Evolutionary conservation across 2,329 filamentous ascomycete genomes (phyloP), one percentile per base, ranked within the genome.

Genomic region (Sclerotiophoma versabilis): DNA sequence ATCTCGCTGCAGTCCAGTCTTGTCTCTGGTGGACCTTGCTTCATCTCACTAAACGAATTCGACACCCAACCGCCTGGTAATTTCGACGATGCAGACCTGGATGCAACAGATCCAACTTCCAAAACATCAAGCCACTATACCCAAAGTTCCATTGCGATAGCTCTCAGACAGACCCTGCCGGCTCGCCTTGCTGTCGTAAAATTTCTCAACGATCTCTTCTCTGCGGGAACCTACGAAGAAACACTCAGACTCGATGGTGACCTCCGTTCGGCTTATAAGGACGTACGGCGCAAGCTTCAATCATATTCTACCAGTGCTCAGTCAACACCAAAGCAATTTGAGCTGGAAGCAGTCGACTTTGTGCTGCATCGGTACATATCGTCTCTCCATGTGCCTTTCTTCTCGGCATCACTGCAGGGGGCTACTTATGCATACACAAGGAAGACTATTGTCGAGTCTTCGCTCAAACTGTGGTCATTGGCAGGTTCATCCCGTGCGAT

Each of bases 21-120:
- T 23, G 63, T 64, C 3, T 69, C 70, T 3, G 75, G 76, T 1
- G 71, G 65, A 4, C 67, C 76, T 5, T 72, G 74, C 1, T 59
- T 77, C 3, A 42, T 79, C 5, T 69, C 67, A 3, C 19, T 68
- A 0, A 55, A 68, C 3, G 75, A 77, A 27, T 79, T 73, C 47
- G 72, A 76, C 27, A 76, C 74, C 0, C 51, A 67, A 7, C 64
- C 73, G 3, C 76, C 77, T 0, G 60, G 62, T 1, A 79, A 79
- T 49, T 72, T 75, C 22, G 67, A 79, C 17, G 77, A 80, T 39
- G 72, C 76, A 1, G 69, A 79, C n/a, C 64, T 79, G 1, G 46
- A 60, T 26, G 33, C 42, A 0, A 55, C 70, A 1, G 59, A 72
- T 12, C 64, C 74, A 1, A 27, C 64, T 0, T 60, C 70, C 5